Base-by-base conservation (phyloP, 2,329 filamentous ascomycete species). In the Diplodia corticola region DNA sequence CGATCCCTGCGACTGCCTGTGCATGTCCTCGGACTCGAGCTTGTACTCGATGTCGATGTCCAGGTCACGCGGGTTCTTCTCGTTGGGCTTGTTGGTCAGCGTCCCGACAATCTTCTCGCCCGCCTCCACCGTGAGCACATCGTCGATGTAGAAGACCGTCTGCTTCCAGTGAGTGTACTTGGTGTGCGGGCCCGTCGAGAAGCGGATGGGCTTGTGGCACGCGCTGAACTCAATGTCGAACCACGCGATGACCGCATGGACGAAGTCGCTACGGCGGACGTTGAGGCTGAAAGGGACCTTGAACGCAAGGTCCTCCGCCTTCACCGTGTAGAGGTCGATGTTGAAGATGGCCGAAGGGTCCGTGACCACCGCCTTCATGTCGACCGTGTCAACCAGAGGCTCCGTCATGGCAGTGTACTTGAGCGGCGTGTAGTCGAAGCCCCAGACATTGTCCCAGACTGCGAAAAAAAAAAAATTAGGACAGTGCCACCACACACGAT, bases 111-210 rank as follows among this genome's bases (percentile, higher is more conserved):
- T 85, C 74, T 87, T 84, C 83, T 99, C 95, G 66, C 90, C 92
- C 75, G 92, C 86, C 79, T 96, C 90, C 44, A 97, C 93, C 20
- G 93, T 98, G 70, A 99, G 83, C 37, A 97, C 91, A 72, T 99
- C 93, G 75, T 91, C 88, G 69, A 99, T 85, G 82, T 99, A 99
- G 83, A 99, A 98, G 69, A 99, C 95, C 13, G 95, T 99, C 84
- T 99, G 95, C 84, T 99, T 99, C 95, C 95, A 99, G 86, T 99
- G 95, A 20, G 95, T 99, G 83, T 98, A 98, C 83, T 97, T 98
- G 73, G 94, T 96, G 82, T 98, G 95, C 30, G 95, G 95, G 24
- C 95, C 95, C 20, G 95, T 99, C 64, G 92, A 96, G 86, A 99
- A 99, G 76, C 89, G 88, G 76, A 99, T 93, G 35, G 93, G 91